Evolutionary conservation across 2,329 filamentous ascomycete genomes (phyloP).

Genomic region (Bipolaris cookei): DNA sequence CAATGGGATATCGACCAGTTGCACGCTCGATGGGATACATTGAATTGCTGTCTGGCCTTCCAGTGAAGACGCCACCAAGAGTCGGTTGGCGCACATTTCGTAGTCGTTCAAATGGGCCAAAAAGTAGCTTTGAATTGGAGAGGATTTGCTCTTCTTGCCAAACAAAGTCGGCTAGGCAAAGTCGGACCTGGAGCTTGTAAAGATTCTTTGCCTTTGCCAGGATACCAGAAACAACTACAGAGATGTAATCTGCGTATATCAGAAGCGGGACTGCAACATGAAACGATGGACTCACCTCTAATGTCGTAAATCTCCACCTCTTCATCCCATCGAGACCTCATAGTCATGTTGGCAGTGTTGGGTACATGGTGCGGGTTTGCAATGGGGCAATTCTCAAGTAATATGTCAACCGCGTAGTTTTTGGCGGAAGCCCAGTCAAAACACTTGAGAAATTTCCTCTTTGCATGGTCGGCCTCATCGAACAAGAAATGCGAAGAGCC

Average conservation of each 20-base stretch:
- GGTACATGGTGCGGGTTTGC: neutral
- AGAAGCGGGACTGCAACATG: neutral
- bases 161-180: slow-evolving; percentile 35
- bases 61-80: slow-evolving; percentile 34
- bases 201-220: slow-evolving; percentile 37
- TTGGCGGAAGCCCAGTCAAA: slow-evolving; percentile 42
- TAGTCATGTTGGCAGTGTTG: neutral
- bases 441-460: slow-evolving; percentile 32
- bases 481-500: slow-evolving; percentile 27
- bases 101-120: slow-evolving; percentile 40
- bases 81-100: slow-evolving; percentile 39
- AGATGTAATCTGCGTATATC: slow-evolving; percentile 34
- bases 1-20: slow-evolving; percentile 16
- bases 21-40: slow-evolving; percentile 23
- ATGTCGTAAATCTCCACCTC: slow-evolving; percentile 49
- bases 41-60: slow-evolving; percentile 20
- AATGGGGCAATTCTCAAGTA: slow-evolving; percentile 32
- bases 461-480: slow-evolving; percentile 25
- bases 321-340: slow-evolving; percentile 34
- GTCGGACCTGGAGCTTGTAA: slow-evolving; percentile 38
- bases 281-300: slow-evolving; percentile 23
- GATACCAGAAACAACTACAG: slow-evolving; percentile 40
- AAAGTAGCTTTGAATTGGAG: slow-evolving; percentile 32
- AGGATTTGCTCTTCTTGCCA: slow-evolving; percentile 33
- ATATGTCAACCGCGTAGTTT: slow-evolving; percentile 44